Evolutionary conservation across 2,329 filamentous ascomycete genomes (phyloP).

Genomic region (Aspergillus alliaceus): DNA sequence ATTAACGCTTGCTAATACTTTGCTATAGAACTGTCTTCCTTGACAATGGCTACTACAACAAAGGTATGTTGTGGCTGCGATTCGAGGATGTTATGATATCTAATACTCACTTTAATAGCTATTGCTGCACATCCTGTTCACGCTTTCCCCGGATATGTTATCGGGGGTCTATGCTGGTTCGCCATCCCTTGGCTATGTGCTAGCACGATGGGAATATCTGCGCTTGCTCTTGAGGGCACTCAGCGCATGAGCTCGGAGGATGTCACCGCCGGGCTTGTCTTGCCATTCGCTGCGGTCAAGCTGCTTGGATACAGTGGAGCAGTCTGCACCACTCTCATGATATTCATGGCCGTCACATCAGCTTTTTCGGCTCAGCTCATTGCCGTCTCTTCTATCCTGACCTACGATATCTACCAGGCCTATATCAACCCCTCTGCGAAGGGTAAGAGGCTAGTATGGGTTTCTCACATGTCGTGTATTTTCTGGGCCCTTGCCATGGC

Average conservation of each 20-base stretch:
- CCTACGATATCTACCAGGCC: conserved; percentile 84
- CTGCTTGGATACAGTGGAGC: conserved; percentile 81
- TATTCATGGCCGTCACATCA: conserved; percentile 89
- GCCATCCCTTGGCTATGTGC: conserved; percentile 89
- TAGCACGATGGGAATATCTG: conserved; percentile 83
- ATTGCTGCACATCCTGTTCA: conserved; percentile 84
- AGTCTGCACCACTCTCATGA: conserved; percentile 72
- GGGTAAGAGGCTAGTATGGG: conserved; percentile 74
- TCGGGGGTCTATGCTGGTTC: conserved; percentile 86
- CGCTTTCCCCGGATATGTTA: conserved; percentile 83
- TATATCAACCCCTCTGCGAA: conserved; percentile 78
- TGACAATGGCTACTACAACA: conserved; percentile 88
- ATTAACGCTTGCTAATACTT: conserved; percentile 7
- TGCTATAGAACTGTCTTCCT: conserved; percentile 69
- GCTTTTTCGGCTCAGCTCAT: conserved; percentile 82
- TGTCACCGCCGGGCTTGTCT: conserved; percentile 77
- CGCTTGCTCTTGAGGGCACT: conserved; percentile 75
- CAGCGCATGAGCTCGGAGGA: conserved; percentile 71
- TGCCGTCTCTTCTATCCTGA: conserved; percentile 82
- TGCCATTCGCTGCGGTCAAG: conserved; percentile 82
- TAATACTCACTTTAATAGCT: conserved; percentile 44
- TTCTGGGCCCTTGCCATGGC: conserved; percentile 77
- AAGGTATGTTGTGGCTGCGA: conserved; percentile 38
- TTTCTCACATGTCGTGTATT: conserved; percentile 72
- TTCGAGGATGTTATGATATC: not conserved